Conservation (phyloP, 139 green algal genomes). For the Zygnema circumcarinatum region DNA sequence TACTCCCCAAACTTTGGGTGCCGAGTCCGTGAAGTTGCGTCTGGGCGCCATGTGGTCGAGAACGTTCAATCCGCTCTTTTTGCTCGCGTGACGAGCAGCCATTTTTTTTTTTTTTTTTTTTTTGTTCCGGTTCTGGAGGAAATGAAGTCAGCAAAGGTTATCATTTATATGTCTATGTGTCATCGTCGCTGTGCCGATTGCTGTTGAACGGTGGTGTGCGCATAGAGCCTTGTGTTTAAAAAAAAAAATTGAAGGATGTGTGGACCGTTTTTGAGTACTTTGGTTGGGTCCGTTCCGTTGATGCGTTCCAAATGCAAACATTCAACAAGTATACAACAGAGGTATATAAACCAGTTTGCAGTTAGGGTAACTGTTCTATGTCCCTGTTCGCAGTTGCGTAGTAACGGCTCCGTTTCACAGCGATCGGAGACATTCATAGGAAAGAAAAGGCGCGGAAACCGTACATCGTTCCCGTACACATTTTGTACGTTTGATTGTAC, state of each 20-base stretch:
- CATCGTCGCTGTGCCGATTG: not conserved
- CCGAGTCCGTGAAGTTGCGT: not conserved
- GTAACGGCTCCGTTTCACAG: too few species aligned
- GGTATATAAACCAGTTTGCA: not conserved
- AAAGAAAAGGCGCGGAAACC: too few species aligned
- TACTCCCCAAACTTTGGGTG: not conserved
- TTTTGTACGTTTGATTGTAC: too few species aligned
- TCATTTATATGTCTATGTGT: not conserved
- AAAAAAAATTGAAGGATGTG: too few species aligned
- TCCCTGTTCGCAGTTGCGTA: too few species aligned
- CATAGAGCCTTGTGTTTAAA: not conserved
- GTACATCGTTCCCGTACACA: too few species aligned
- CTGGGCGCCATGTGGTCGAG: not conserved
- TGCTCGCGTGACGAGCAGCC: not conserved
- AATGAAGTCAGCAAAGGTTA: not conserved
- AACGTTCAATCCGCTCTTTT: conserved; percentile 6
- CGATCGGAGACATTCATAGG: too few species aligned
- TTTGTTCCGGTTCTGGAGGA: not conserved
- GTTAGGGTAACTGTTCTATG: not conserved
- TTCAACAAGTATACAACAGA: not conserved
- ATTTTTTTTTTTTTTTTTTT: conserved; percentile 20
- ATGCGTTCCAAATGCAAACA: not conserved
- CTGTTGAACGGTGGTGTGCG: not conserved
- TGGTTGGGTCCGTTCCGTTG: not conserved
- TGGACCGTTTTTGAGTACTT: too few species aligned